phyloP scores from a whole-genome alignment of 108 stramenopile species.

The Schizochytrium sp. region DNA sequence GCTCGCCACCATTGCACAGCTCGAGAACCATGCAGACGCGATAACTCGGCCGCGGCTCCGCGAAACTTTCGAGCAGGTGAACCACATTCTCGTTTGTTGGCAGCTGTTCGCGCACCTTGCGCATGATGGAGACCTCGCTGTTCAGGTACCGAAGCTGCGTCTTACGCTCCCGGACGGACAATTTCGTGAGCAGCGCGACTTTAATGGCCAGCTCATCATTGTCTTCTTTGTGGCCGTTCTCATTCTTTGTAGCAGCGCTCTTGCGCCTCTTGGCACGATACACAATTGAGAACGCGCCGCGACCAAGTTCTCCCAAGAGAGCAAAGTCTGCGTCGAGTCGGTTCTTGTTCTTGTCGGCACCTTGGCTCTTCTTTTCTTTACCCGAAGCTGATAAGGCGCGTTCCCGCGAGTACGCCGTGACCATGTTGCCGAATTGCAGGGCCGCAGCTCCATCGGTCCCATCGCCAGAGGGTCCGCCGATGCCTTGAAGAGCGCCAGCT shows the following conservation, averaged over 20 bases:
- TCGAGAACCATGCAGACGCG: slow-evolving; percentile 18
- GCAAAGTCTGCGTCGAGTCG: neutral
- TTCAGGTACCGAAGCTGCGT: slow-evolving; percentile 6
- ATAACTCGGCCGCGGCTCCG: neutral
- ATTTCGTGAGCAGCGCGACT: neutral
- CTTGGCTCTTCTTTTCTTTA: neutral
- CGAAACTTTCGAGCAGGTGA: neutral
- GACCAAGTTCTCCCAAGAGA: neutral
- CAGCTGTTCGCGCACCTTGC: neutral
- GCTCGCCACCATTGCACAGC: slow-evolving; percentile 25
- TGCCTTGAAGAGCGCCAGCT: neutral
- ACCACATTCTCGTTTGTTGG: neutral
- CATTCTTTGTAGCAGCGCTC: no score
- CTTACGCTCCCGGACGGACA: neutral
- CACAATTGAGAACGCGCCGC: neutral
- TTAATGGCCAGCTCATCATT: neutral
- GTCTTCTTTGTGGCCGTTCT: neutral
- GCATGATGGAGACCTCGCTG: slow-evolving; percentile 6
- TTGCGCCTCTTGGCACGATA: neutral
- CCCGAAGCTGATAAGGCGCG: no score
- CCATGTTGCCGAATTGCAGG: neutral
- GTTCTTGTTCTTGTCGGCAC: neutral
- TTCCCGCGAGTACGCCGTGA: neutral
- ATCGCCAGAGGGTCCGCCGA: neutral
- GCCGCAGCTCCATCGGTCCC: neutral